Conservation (phyloP, 2,329 filamentous ascomycete species). For the Microsporum ferrugineum region DNA sequence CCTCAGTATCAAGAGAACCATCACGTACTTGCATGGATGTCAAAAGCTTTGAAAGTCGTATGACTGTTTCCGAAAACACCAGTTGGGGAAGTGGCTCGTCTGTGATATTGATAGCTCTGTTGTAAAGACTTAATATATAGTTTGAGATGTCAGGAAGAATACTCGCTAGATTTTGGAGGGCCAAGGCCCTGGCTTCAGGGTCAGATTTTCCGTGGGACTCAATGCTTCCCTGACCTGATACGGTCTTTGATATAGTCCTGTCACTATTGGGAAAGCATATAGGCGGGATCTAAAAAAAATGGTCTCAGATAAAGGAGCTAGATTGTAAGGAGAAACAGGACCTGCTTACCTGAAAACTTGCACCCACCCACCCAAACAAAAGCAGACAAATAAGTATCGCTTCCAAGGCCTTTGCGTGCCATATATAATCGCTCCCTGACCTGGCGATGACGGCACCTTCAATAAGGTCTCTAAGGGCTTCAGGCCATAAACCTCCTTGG, state of each 20-base stretch:
- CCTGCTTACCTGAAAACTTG: conserved; percentile 53
- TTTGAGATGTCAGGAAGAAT: conserved; percentile 46
- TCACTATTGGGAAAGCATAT: conserved; percentile 43
- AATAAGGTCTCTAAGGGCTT: conserved; percentile 70
- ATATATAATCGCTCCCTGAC: conserved; percentile 79
- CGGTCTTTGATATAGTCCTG: conserved; percentile 36
- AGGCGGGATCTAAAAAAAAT: conserved; percentile 37
- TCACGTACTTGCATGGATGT: conserved; percentile 40
- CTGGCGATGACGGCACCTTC: conserved; percentile 70
- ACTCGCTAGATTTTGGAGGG: conserved; percentile 40
- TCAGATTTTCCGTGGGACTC: conserved; percentile 32
- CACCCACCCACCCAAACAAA: conserved; percentile 69
- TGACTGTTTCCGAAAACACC: conserved; percentile 45
- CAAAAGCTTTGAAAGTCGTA: conserved; percentile 44
- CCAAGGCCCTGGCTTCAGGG: conserved; percentile 37
- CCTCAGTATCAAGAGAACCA: conserved; percentile 41
- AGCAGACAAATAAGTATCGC: conserved; percentile 72
- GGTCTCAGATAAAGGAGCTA: not conserved
- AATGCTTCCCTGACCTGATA: conserved; percentile 29
- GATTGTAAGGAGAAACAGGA: not conserved
- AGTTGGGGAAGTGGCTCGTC: conserved; percentile 44
- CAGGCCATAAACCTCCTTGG: conserved; percentile 77
- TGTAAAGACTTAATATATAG: conserved; percentile 47
- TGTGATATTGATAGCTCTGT: conserved; percentile 41
- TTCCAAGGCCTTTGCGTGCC: conserved; percentile 92